A percentile compares a stretch with the other conserved stretches of the same genome.
These are phyloP conservation scores for Flaveria linearis DNA, from an alignment of 129 eudicot species.

Conservation along the genomic window DNA sequence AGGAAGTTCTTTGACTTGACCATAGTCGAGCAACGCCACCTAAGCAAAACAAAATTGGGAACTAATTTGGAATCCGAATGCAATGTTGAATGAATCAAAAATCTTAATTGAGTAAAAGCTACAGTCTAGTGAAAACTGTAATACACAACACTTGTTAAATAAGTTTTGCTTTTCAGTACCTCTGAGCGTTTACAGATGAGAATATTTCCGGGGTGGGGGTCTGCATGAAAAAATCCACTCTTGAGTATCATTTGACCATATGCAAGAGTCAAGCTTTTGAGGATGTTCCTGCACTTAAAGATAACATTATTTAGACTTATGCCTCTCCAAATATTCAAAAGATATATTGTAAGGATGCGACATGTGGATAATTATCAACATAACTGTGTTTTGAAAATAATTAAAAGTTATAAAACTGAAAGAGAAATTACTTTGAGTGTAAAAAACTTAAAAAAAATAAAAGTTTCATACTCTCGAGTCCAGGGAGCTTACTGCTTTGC, in stretches of 20 bases:
- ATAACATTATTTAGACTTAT: background rate
- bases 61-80: background rate
- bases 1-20: conserved; percentile 99
- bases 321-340: background rate
- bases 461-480: conserved; percentile 47
- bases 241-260: conserved; percentile 98
- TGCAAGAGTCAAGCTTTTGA: conserved; percentile 79
- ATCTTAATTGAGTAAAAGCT: background rate
- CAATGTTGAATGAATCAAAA: background rate
- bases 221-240: conserved; percentile 99
- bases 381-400: no score
- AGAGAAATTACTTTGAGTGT: background rate
- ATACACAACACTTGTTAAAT: background rate
- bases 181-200: conserved; percentile 84
- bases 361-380: background rate
- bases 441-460: conserved; percentile 9
- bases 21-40: conserved; percentile 97
- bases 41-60: conserved; percentile 31
- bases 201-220: conserved; percentile 99
- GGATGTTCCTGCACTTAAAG: conserved; percentile 66
- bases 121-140: background rate
- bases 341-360: background rate
- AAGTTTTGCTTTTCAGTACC: conserved; percentile 38
- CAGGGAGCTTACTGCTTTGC: conserved; percentile 92
- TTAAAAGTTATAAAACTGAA: background rate